Evolutionary conservation across 768 basidiomycete species (phyloP).

Genomic region (Leccinum aurantiacum): DNA sequence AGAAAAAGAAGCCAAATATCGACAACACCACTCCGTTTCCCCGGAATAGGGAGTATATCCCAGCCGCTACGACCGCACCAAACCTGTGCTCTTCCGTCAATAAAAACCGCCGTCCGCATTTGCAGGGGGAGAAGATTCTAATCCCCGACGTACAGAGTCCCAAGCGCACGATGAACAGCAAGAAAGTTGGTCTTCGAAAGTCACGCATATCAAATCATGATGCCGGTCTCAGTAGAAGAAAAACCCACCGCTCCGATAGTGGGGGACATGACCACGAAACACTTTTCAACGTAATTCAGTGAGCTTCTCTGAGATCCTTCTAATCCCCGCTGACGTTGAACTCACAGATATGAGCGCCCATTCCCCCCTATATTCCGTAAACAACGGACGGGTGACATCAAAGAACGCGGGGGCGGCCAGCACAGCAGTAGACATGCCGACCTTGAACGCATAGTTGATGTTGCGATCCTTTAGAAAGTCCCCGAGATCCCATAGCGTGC

Average conservation of each 20-base stretch:
- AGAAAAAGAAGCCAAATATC: conserved; percentile 84
- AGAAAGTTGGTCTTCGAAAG: conserved; percentile 76
- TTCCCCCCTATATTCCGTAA: conserved; percentile 83
- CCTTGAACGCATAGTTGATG: conserved; percentile 85
- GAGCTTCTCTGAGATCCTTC: conserved; percentile 3
- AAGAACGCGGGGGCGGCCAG: conserved; percentile 89
- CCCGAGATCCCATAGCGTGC: conserved; percentile 72
- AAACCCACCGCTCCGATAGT: conserved; percentile 77
- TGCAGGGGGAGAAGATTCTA: neutral
- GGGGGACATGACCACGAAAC: conserved; percentile 88
- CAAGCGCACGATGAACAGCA: conserved; percentile 77
- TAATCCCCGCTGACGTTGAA: conserved; percentile 18
- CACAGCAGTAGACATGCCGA: conserved; percentile 78
- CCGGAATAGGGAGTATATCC: conserved; percentile 71
- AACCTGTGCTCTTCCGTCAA: conserved; percentile 44
- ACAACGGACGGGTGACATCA: conserved; percentile 70
- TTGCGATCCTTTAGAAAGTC: conserved; percentile 66
- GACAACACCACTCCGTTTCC: conserved; percentile 74
- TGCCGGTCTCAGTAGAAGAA: neutral
- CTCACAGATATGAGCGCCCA: conserved; percentile 93
- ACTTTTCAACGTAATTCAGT: conserved; percentile 40
- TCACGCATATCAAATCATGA: conserved; percentile 11
- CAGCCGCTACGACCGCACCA: conserved; percentile 76
- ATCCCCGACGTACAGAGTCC: conserved; percentile 65
- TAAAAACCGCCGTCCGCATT: neutral